Evolutionary conservation across 2,329 filamentous ascomycete species (phyloP).

Genomic region (Coniochaeta ligniaria): DNA sequence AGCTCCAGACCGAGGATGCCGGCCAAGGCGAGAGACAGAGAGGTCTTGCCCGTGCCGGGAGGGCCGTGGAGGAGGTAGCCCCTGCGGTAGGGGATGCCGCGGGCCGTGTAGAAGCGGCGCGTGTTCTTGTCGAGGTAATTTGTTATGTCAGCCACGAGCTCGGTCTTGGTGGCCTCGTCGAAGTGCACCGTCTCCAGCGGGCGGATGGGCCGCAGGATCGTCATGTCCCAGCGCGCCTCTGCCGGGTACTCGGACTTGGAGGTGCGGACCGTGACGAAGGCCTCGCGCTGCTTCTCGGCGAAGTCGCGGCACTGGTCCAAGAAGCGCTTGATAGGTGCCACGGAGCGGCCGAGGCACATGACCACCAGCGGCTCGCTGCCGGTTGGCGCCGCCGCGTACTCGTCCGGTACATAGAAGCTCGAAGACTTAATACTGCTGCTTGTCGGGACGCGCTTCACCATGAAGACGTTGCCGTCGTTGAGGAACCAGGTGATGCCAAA

Average conservation of each 20-base stretch:
- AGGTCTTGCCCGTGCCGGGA: slow-evolving; percentile 69
- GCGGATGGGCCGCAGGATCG: slow-evolving; percentile 24
- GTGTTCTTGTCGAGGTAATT: slow-evolving; percentile 54
- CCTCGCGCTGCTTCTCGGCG: slow-evolving; percentile 27
- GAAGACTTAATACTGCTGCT: slow-evolving; percentile 8
- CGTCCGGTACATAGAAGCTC: slow-evolving; percentile 18
- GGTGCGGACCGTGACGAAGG: slow-evolving; percentile 27
- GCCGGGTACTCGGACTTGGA: slow-evolving; percentile 17
- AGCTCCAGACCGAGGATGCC: slow-evolving; percentile 67
- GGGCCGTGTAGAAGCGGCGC: slow-evolving; percentile 61
- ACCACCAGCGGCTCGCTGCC: slow-evolving; percentile 30
- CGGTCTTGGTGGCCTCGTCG: slow-evolving; percentile 41
- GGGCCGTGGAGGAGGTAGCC: slow-evolving; percentile 69
- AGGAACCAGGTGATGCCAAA: slow-evolving; percentile 29
- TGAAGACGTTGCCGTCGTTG: slow-evolving; percentile 23
- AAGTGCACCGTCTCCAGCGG: slow-evolving; percentile 28
- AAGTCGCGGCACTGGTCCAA: slow-evolving; percentile 39
- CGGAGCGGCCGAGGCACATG: slow-evolving; percentile 35
- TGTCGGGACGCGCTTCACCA: slow-evolving; percentile 24
- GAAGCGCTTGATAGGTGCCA: slow-evolving; percentile 36
- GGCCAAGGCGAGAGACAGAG: slow-evolving; percentile 67
- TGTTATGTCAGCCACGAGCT: slow-evolving; percentile 61
- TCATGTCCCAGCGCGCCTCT: slow-evolving; percentile 24
- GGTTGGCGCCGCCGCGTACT: slow-evolving; percentile 23
- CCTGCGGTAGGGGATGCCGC: slow-evolving; percentile 67